Conservation (phyloP, 495 filamentous ascomycete species). For the Filosporella fistucella region DNA sequence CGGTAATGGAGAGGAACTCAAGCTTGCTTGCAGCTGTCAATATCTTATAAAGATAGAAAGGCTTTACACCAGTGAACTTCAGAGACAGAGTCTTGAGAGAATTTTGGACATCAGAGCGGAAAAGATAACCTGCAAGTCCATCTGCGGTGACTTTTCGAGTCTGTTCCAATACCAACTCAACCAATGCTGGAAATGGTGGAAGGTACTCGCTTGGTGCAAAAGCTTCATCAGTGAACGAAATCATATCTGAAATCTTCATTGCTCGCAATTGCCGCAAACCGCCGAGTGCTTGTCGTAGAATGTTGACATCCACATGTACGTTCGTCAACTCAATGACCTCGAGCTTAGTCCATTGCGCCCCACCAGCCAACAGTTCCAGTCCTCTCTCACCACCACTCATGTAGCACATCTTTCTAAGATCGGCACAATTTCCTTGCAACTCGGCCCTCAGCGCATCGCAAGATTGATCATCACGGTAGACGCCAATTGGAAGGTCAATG, state of each 20-base stretch:
- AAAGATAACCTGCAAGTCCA: constrained; percentile 64
- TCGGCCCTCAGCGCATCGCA: constrained; percentile 76
- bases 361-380: constrained; percentile 61
- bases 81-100: constrained; percentile 59
- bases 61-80: constrained; percentile 59
- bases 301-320: constrained; percentile 66
- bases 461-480: constrained; percentile 73
- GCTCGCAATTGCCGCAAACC: constrained; percentile 62
- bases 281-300: constrained; percentile 65
- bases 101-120: constrained; percentile 30
- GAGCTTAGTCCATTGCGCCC: constrained; percentile 69
- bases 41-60: constrained; percentile 58
- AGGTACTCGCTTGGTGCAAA: constrained; percentile 57
- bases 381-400: constrained; percentile 70
- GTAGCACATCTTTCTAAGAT: constrained; percentile 87
- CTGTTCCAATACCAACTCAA: constrained; percentile 63
- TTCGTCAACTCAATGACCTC: constrained; percentile 73
- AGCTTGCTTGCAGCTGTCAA: constrained; percentile 59
- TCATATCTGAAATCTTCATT: constrained; percentile 64
- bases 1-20: constrained; percentile 57
- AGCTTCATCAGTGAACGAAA: constrained; percentile 67
- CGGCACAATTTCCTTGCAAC: constrained; percentile 73
- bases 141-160: constrained; percentile 63
- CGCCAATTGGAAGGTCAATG: constrained; percentile 84
- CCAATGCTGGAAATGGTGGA: constrained; percentile 65